phyloP scores from a whole-genome alignment of 805 yeast genomes.

The Candida mattraensis region DNA sequence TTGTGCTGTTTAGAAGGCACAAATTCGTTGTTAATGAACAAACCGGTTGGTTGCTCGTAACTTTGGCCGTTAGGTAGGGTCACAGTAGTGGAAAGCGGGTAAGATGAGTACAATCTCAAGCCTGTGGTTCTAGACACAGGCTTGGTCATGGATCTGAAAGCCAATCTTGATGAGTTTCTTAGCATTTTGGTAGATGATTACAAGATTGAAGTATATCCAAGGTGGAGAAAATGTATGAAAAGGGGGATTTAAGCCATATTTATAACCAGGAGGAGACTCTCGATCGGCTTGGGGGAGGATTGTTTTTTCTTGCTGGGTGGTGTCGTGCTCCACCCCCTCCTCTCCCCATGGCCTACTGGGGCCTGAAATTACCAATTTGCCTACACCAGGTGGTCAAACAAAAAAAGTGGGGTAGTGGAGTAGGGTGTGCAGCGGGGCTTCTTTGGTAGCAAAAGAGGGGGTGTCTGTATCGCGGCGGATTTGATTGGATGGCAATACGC shows the following conservation, averaged over 20 bases:
- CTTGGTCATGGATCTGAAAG: conserved; percentile 17
- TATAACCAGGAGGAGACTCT: too few relatives aligned
- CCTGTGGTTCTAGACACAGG: conserved; percentile 12
- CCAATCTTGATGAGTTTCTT: conserved; percentile 18
- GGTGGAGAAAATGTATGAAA: neutral
- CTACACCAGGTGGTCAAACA: neutral
- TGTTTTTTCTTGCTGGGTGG: too few relatives aligned
- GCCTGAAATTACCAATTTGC: conserved; percentile 1
- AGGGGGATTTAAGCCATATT: too few relatives aligned
- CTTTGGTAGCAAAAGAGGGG: conserved; percentile 7
- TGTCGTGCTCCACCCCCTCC: neutral
- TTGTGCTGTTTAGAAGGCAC: conserved; percentile 48
- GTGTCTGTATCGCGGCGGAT: too few relatives aligned
- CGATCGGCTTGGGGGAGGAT: too few relatives aligned
- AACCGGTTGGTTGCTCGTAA: conserved; percentile 60
- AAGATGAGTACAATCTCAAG: conserved; percentile 26
- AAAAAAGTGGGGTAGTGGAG: conserved; percentile 14
- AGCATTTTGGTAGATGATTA: conserved; percentile 20
- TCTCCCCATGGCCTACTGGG: neutral
- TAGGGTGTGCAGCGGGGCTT: conserved; percentile 17
- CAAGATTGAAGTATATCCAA: too few relatives aligned
- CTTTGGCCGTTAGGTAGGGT: conserved; percentile 69
- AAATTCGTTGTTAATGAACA: conserved; percentile 58
- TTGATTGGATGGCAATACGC: too few relatives aligned
- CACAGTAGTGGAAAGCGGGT: conserved; percentile 39